Percentiles rank a stretch among this genome's conserved stretches.
phyloP scores from a whole-genome alignment of 768 basidiomycete genomes.

The Xanthoconium purpureum region DNA sequence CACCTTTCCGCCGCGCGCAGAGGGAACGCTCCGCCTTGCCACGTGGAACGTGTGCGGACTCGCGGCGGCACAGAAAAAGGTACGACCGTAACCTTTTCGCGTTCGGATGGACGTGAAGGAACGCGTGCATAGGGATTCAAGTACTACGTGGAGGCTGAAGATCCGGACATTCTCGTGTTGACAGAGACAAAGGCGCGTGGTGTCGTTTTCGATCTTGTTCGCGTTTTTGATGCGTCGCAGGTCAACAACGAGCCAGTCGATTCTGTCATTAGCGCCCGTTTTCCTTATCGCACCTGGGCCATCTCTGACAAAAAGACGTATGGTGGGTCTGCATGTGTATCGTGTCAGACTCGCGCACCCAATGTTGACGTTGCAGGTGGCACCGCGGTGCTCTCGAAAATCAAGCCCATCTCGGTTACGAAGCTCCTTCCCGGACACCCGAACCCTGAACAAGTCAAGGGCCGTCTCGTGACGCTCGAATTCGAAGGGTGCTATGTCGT shows the following conservation, averaged over 20 bases:
- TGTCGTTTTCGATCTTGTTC: not conserved
- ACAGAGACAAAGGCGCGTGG: slow-evolving; percentile 76
- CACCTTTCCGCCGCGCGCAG: slow-evolving; percentile 47
- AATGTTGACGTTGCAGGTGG: slow-evolving; percentile 53
- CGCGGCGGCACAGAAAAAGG: slow-evolving; percentile 77
- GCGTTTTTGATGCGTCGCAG: slow-evolving; percentile 35
- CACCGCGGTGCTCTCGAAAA: slow-evolving; percentile 76
- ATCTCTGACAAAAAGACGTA: slow-evolving; percentile 79
- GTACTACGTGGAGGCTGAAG: slow-evolving; percentile 78
- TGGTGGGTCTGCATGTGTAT: slow-evolving; percentile 39
- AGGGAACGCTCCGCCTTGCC: slow-evolving; percentile 52
- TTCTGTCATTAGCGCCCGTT: slow-evolving; percentile 52
- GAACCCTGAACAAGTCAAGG: slow-evolving; percentile 59
- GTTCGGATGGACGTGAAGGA: not conserved
- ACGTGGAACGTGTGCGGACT: slow-evolving; percentile 83
- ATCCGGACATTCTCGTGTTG: slow-evolving; percentile 78
- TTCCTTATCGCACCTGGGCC: slow-evolving; percentile 74
- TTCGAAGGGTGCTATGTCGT: slow-evolving; percentile 67
- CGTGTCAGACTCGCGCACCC: not conserved
- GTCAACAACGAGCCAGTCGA: slow-evolving; percentile 69
- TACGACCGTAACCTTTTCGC: slow-evolving; percentile 20
- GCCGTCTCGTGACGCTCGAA: slow-evolving; percentile 80
- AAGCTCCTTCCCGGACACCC: slow-evolving; percentile 76
- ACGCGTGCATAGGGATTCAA: slow-evolving; percentile 62
- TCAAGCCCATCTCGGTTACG: slow-evolving; percentile 62